These are phyloP conservation scores for Clarireedia monteithiana DNA, from an alignment of 2,329 filamentous ascomycete genomes.

Conservation along the genomic window DNA sequence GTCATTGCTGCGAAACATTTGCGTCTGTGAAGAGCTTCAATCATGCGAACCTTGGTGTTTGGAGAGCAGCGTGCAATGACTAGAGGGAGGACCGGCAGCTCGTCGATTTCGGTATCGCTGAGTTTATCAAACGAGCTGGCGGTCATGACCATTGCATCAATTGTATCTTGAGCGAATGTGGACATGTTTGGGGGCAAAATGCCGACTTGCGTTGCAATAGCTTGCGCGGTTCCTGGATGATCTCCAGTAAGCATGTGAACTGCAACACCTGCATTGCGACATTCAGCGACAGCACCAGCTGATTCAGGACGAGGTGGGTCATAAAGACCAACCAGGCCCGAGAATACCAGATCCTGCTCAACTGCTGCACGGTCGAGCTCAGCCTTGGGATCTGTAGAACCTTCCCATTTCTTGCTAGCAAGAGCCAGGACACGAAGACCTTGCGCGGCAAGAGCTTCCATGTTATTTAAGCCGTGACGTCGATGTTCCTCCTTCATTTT, in stretches of 20 bases:
- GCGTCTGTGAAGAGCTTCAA: slow-evolving; percentile 59
- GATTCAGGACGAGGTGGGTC: slow-evolving; percentile 53
- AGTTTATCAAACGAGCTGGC: slow-evolving; percentile 74
- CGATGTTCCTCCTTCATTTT: slow-evolving; percentile 46
- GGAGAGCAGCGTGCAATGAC: slow-evolving; percentile 81
- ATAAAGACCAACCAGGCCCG: slow-evolving; percentile 57
- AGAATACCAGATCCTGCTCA: slow-evolving; percentile 62
- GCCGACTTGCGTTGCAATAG: slow-evolving; percentile 71
- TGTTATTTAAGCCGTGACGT: slow-evolving; percentile 54
- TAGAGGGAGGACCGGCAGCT: slow-evolving; percentile 64
- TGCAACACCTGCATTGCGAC: slow-evolving; percentile 60
- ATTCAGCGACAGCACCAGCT: slow-evolving; percentile 45
- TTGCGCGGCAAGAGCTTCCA: slow-evolving; percentile 58
- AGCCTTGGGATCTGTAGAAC: slow-evolving; percentile 25
- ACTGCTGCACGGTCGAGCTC: slow-evolving; percentile 49
- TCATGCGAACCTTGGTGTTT: slow-evolving; percentile 84
- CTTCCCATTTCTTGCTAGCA: slow-evolving; percentile 38
- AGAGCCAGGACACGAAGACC: slow-evolving; percentile 64
- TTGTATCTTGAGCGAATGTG: slow-evolving; percentile 51
- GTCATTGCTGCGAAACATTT: slow-evolving; percentile 47
- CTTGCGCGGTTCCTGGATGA: slow-evolving; percentile 68
- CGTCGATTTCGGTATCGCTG: slow-evolving; percentile 67
- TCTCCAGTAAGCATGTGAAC: slow-evolving; percentile 81
- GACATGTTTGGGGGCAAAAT: slow-evolving; percentile 61
- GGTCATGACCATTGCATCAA: slow-evolving; percentile 64